These are phyloP conservation scores for Elsinoe arachidis DNA, from an alignment of 2,329 filamentous ascomycete species.

Conservation along the genomic window DNA sequence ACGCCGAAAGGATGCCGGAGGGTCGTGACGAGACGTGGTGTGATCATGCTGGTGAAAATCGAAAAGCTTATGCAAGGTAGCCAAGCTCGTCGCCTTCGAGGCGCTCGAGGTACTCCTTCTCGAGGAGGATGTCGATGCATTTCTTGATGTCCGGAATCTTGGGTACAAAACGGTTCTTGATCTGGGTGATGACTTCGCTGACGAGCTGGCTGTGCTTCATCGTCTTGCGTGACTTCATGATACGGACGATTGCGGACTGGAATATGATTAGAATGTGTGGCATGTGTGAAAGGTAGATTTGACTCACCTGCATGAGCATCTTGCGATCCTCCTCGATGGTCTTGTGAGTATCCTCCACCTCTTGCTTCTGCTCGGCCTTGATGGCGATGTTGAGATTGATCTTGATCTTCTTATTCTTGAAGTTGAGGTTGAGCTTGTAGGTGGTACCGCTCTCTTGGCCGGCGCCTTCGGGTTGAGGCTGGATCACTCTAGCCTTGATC, in stretches of 20 bases:
- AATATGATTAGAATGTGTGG: conserved; percentile 24
- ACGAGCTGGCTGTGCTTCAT: conserved; percentile 97
- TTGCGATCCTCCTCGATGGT: conserved; percentile 98
- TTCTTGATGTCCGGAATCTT: conserved; percentile 97
- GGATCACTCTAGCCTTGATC: conserved; percentile 84
- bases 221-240: conserved; percentile 99
- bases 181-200: conserved; percentile 90
- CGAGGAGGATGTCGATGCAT: conserved; percentile 94
- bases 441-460: conserved; percentile 71
- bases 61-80: conserved; percentile 65
- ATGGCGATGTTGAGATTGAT: conserved; percentile 93
- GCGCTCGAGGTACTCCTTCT: conserved; percentile 97
- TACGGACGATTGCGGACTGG: conserved; percentile 94
- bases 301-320: conserved; percentile 83
- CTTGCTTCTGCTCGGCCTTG: conserved; percentile 92
- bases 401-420: conserved; percentile 97
- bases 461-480: conserved; percentile 59
- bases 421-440: conserved; percentile 83
- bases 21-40: neutral
- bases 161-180: conserved; percentile 83
- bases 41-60: neutral
- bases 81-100: conserved; percentile 89
- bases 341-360: conserved; percentile 96
- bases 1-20: neutral
- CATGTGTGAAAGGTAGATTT: conserved; percentile 7